Base-by-base conservation (phyloP, 2,329 filamentous ascomycete genomes). In the Penicillium hesseltinei region DNA sequence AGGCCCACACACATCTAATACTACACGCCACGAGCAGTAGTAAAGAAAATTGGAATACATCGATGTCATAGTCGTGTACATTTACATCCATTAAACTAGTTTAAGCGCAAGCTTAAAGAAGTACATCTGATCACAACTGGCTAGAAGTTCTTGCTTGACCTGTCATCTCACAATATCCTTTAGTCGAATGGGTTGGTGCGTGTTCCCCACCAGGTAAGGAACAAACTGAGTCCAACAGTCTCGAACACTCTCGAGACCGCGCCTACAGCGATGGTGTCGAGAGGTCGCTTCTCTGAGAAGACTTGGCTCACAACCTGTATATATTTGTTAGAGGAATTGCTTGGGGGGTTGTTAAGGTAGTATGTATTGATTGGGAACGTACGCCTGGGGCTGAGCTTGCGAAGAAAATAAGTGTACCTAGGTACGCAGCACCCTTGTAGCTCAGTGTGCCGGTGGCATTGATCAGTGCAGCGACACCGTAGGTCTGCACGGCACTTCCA, bases 161-260 rank as follows among this genome's bases (percentile, higher is more conserved):
- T 29, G 6, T 38, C 15, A 45, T 35, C 8, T 54, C 27, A 43
- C 50, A 5, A 29, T 52, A 5, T 25, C 6, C 19, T 67, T 83
- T 89, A 92, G 73, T 92, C 86, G 77, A 96, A 95, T 60, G 91
- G 91, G 82, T 92, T 93, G 79, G 91, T 94, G 74, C 90, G 88
- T 71, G 93, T 97, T 71, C 93, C 93, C 93, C 93, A 97, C 89
- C 91, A 97, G 74, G 91, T 96, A 69, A 97, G 83, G 85, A 97
- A 91, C 71, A 96, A 75, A 62, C 89, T 92, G 58, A 97, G 85
- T 63, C 93, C 94, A 59, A 97, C 85, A 3, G 94, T 97, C 85
- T 97, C 94, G 68, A 96, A 85, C 68, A 94, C 80, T 79, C 94
- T 92, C 72, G 90, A 88, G 50, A 94, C 79, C 62, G 89, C 85